These are phyloP conservation scores for Botryosphaeria dothidea DNA, from an alignment of 2,329 filamentous ascomycete species.

Conservation along the genomic window DNA sequence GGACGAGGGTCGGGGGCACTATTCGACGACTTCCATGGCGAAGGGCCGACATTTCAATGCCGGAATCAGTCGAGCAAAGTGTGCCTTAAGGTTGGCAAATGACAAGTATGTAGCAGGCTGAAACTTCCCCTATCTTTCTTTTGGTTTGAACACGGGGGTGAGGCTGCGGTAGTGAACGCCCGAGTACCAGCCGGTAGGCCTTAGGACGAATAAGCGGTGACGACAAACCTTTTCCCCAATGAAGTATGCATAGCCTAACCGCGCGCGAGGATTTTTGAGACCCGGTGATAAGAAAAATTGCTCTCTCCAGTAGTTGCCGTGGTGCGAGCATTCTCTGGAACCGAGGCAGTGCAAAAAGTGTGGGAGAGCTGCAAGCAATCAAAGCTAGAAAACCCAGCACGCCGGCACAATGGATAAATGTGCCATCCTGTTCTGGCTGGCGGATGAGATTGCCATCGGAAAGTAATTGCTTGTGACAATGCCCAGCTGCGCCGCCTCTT, in stretches of 20 bases:
- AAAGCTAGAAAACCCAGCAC: neutral
- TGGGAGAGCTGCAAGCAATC: neutral
- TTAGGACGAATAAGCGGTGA: slow-evolving; percentile 3
- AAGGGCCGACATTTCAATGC: neutral
- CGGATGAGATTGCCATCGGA: neutral
- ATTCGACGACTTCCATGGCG: neutral
- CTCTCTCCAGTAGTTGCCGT: neutral
- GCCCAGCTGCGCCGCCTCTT: neutral
- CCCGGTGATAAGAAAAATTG: neutral
- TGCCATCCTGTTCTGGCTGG: neutral
- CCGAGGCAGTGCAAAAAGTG: slow-evolving; percentile 9
- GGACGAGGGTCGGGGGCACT: neutral
- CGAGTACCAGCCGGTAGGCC: neutral
- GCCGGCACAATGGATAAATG: neutral
- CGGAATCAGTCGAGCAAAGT: neutral
- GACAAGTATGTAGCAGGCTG: slow-evolving; percentile 1
- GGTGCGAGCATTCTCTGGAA: neutral
- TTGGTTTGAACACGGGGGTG: neutral
- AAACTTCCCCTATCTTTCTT: slow-evolving; percentile 10
- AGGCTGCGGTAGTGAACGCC: neutral
- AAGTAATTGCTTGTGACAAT: slow-evolving; percentile 3
- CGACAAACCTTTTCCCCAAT: neutral
- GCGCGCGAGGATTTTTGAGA: neutral
- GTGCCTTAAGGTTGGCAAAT: neutral
- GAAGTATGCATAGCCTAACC: neutral